Evolutionary conservation across 495 filamentous ascomycete species (phyloP), one percentile per base, ranked within the genome.

Genomic region (Daldinia bambusicola): DNA sequence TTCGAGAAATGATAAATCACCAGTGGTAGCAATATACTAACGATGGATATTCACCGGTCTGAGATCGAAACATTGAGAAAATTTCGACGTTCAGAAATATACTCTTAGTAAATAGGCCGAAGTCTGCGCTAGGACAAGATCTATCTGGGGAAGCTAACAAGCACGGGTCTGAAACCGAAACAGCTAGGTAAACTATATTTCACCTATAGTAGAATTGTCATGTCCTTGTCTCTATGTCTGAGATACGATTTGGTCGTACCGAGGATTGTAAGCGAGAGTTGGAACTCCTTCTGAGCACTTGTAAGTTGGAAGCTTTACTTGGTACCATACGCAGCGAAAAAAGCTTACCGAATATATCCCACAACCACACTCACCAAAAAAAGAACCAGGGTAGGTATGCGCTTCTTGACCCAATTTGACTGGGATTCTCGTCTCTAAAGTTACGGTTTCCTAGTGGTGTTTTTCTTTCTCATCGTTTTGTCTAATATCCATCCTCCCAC

Each of bases 401-500:
- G 9, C 2, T 48, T 48, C 18, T 48, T 10, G 18, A 2, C 12
- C 43, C 43, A 48, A 12, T 20, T 22, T 48, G 9, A 22, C 18
- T 10, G 20, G 20, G 18, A 48, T 20, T 9, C 43, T 18, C 10
- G 20, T 22, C 8, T 48, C 18, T 48, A 48, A 48, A 6, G 9
- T 18, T 22, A 22, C 16, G 16, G 43, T 10, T 48, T 48, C 12
- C 43, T 22, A 10, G 18, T 12, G 8, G 43, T 22, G 18, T 2
- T 20, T 6, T 10, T 36, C 9, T 36, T 48, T 22, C 4, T 4
- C 9, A 1, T 5, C 7, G 6, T 36, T 48, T 22, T 4, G 18
- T 48, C 9, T 61, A 72, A 67, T 63, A 72, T 16, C 59, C 63
- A 36, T 91, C 87, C 72, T 85, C 84, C 95, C 95, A 99, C 51